Evolutionary conservation across 345 rosid species (phyloP).

Genomic region (Hirschfeldia incana): DNA sequence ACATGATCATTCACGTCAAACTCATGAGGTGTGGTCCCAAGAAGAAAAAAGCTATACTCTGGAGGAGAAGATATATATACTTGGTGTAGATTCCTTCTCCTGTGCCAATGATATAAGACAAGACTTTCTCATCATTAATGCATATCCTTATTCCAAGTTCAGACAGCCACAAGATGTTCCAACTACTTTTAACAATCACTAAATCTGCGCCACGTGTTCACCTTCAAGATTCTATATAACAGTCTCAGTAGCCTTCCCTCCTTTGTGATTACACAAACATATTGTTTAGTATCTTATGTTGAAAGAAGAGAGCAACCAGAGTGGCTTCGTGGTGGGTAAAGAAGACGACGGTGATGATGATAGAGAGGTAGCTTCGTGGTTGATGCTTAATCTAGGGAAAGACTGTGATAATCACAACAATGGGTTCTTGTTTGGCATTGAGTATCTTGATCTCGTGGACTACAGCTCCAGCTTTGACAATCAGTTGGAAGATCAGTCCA

Average conservation of each 20-base stretch:
- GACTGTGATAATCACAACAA: slow-evolving; percentile 27
- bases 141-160: slow-evolving; percentile 35
- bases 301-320: slow-evolving; percentile 52
- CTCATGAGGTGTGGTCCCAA: slow-evolving; percentile 14
- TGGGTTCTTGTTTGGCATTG: slow-evolving; percentile 65
- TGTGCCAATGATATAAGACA: background rate
- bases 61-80: slow-evolving; percentile 17
- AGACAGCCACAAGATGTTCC: slow-evolving; percentile 60
- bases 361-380: slow-evolving; percentile 77
- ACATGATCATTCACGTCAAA: slow-evolving; percentile 20
- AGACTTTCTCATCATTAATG: slow-evolving; percentile 18
- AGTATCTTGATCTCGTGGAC: slow-evolving; percentile 80
- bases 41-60: slow-evolving; percentile 16
- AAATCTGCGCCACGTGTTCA: slow-evolving; percentile 46
- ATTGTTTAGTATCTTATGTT: slow-evolving; percentile 42
- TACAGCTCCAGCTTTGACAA: slow-evolving; percentile 57
- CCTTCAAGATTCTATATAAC: slow-evolving; percentile 41
- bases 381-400: slow-evolving; percentile 60
- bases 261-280: background rate
- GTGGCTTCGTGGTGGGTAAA: slow-evolving; percentile 42
- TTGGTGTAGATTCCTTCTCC: slow-evolving; percentile 31
- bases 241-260: slow-evolving; percentile 31
- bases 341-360: slow-evolving; percentile 39
- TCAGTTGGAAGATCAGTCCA: slow-evolving; percentile 48
- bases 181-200: slow-evolving; percentile 46